Evolutionary conservation across 2,329 filamentous ascomycete genomes (phyloP), one percentile per base, ranked within the genome.

Genomic region (Monilinia vaccinii-corymbosi): DNA sequence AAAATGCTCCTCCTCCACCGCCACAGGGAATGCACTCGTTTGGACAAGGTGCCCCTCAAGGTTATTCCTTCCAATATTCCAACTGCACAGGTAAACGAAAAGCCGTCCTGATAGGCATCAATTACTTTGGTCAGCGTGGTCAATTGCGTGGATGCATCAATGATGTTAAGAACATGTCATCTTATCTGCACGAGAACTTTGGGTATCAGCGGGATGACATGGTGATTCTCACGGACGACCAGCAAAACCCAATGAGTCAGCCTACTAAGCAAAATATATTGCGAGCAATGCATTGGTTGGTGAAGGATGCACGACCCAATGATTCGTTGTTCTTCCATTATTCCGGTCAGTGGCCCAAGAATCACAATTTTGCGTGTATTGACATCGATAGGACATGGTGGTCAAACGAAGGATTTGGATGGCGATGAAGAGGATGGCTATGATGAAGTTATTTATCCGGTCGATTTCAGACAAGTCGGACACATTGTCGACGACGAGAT

Each of bases 281-380:
- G 42, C 84, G 93, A 57, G 93, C 93, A 34, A 97, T 97, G 93
- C 92, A 97, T 73, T 97, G 93, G 93, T 78, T 97, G 23, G 91
- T 97, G 61, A 96, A 96, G 75, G 92, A 96, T 71, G 92, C 93
- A 5, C 83, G 83, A 61, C 89, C 91, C 0, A 96, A 97, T 71
- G 93, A 97, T 72, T 96, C 93, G 5, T 81, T 97, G 8, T 97
- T 97, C 76, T 97, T 97, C 78, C 93, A 97, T 75, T 97, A 96
- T 73, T 96, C 92, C 44, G 91, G 89, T 91, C 75, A 67, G 82
- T 71, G 44, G 16, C 32, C 25, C 23, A 49, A 36, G 16, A 44
- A 61, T 64, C 53, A 65, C 31, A 13, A 67, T 55, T 64, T 65
- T 28, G 31, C 23, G 4, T 25, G 32, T 48, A n/a, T 62, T 64